A percentile compares a stretch with the other conserved stretches of the same genome.
phyloP scores from a whole-genome alignment of 1,284 basidiomycete species.

The Naganishia sp. region DNA sequence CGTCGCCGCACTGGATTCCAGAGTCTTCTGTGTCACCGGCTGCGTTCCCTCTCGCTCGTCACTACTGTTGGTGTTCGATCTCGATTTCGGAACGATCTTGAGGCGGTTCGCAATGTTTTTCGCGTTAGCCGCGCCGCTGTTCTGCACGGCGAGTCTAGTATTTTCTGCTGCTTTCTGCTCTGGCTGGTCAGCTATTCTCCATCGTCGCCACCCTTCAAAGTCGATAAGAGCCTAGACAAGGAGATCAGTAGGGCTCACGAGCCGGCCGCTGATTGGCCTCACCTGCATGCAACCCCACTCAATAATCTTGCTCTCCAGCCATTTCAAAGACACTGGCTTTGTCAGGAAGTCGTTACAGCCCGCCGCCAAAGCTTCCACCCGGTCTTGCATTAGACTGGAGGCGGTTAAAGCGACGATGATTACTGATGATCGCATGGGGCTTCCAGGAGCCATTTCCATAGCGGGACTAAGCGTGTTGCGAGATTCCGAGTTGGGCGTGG shows the following conservation, averaged over 20 bases:
- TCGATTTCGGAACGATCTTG: slow-evolving; percentile 19
- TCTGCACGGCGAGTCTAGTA: slow-evolving; percentile 47
- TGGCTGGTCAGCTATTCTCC: slow-evolving; percentile 46
- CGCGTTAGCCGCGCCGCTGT: slow-evolving; percentile 48
- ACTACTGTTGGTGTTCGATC: slow-evolving; percentile 11
- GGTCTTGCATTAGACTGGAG: slow-evolving; percentile 86
- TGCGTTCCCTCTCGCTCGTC: slow-evolving; percentile 5
- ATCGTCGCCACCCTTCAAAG: slow-evolving; percentile 54
- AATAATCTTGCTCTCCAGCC: slow-evolving; percentile 97
- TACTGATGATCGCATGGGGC: slow-evolving; percentile 86
- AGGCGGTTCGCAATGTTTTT: slow-evolving; percentile 41
- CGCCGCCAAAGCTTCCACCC: slow-evolving; percentile 91
- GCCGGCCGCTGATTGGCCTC: slow-evolving; percentile 30
- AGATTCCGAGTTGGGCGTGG: slow-evolving; percentile 55
- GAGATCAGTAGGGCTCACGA: background rate
- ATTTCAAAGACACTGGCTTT: slow-evolving; percentile 91
- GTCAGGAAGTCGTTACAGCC: slow-evolving; percentile 99
- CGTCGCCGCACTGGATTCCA: background rate
- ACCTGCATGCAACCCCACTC: slow-evolving; percentile 77
- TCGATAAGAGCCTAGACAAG: slow-evolving; percentile 51
- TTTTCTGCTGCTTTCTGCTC: slow-evolving; percentile 36
- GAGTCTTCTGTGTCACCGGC: background rate
- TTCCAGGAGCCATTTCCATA: slow-evolving; percentile 41
- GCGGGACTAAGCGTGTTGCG: slow-evolving; percentile 36
- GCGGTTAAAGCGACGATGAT: slow-evolving; percentile 99